Conservation (phyloP, 495 filamentous ascomycete species). For the Penicillium subrubescens region DNA sequence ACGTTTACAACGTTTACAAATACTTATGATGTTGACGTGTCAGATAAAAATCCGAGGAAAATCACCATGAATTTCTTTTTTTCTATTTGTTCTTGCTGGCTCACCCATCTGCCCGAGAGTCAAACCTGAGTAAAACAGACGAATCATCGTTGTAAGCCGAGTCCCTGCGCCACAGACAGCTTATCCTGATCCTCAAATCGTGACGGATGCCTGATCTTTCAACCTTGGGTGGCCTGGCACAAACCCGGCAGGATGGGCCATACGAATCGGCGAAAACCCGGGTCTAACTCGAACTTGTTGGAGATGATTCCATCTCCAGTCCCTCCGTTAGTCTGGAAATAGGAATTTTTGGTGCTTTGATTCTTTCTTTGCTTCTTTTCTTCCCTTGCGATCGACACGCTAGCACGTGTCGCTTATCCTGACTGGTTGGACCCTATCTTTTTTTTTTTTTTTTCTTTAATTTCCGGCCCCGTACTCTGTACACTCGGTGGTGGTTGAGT, state of each 20-base stretch:
- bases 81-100: background rate
- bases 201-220: background rate
- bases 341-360: slow-evolving; percentile 10
- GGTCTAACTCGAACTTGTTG: background rate
- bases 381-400: slow-evolving; percentile 33
- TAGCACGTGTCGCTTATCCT: slow-evolving; percentile 28
- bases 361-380: slow-evolving; percentile 14
- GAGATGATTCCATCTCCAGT: background rate
- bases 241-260: slow-evolving; percentile 17
- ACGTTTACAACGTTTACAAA: background rate
- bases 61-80: background rate
- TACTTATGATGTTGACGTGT: slow-evolving; percentile 10
- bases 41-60: slow-evolving; percentile 8
- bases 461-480: slow-evolving; percentile 2
- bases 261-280: slow-evolving; percentile 16
- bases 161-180: slow-evolving; percentile 18
- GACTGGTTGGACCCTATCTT: slow-evolving; percentile 10
- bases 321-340: background rate
- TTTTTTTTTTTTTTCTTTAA: background rate
- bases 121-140: background rate
- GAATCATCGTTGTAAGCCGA: slow-evolving; percentile 13
- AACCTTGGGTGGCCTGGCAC: background rate
- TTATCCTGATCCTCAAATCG: slow-evolving; percentile 12
- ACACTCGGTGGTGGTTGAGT: slow-evolving; percentile 14
- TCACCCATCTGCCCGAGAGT: background rate